Base-by-base conservation (phyloP, 2,329 filamentous ascomycete species). In the Cadophora luteo-olivacea region DNA sequence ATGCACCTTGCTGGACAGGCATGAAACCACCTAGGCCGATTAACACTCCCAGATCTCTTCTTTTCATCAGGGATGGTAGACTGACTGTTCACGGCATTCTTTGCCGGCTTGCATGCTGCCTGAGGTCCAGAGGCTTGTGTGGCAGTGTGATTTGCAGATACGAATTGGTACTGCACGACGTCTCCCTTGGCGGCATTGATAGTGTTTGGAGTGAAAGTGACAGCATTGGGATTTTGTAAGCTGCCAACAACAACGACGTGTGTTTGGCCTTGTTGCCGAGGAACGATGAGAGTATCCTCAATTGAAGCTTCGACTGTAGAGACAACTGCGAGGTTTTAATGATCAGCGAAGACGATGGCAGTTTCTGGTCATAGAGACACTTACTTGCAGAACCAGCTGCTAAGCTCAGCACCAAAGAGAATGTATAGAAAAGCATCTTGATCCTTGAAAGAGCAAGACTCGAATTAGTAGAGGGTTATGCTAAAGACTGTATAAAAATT, bases 321-420 rank as follows among this genome's bases (percentile, higher is more conserved):
- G 38, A 33, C 62, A 32, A 57, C 62, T 64, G 41, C 9, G 32
- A 45, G 9, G 7, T 19, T 29, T 24, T 33, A 45, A 29, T 29
- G 19, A 32, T 54, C 2, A 64, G 36, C 33, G 14, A 25, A 11
- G 24, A 19, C 48, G 7, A 45, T 29, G 6, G 1, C 7, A 45
- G 2, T 33, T 8, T 8, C 6, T 49, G 24, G 2, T 64, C 14
- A 19, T n/a, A 19, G n/a, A 45, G 5, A 33, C 3, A n/a, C 62
- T 41, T 33, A 64, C 62, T 57, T 57, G 51, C 62, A 64, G 62
- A 64, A 45, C 62, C 62, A 45, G 62, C 62, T 64, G 62, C 62
- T 29, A 64, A 45, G 51, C 49, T 32, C n/a, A 38, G 16, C 12
- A 64, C 6, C 8, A 64, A 45, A 55, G 25, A 45, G 36, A 55